Base-by-base conservation (phyloP, 305 asterid species). In the Caryopteris hybrid region DNA sequence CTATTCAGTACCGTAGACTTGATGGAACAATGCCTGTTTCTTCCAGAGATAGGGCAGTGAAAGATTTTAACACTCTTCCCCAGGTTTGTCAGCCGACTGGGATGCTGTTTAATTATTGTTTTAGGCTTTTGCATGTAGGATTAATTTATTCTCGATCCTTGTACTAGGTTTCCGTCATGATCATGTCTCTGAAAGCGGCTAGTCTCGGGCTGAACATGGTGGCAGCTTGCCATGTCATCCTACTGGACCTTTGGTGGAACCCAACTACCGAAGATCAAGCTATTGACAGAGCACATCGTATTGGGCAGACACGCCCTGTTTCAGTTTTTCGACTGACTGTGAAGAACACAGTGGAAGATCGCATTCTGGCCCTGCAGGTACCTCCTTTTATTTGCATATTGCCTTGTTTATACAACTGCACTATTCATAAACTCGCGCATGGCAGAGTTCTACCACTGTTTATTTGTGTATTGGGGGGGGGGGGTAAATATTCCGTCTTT, bases 261-360 rank as follows among this genome's bases (percentile, higher is more conserved):
- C 99, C 99, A 22, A 94, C 99, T 1, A 91, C 99, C 47, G 99
- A 94, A 83, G 99, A 94, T 79, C 99, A 94, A 83, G 99, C 99
- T 27, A 87, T 94, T 52, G 99, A 94, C 71, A 75, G 99, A 77
- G 99, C 99, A 7, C 99, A 94, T 80, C 89, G 99, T 56, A 94
- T 94, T 20, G 99, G 99, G 66, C 99, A 94, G 83, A 89, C 90
- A 14, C 96, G 98, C 6, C 98, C 98, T 0, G 99, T 94, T 70
- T 84, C 93, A 51, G 99, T 94, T 73, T 86, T 82, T 68, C 95
- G 99, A 59, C 79, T 94, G 64, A 94, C 99, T 25, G 96, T 94
- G 61, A 87, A 81, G 77, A 93, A 91, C 72, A 94, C 99, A 22
- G 96, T 94, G 61, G 98, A 94, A 81, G 99, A 94, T 81, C 96